Evolutionary conservation across 2,329 filamentous ascomycete genomes (phyloP).

Genomic region (Nigrospora osmanthi): DNA sequence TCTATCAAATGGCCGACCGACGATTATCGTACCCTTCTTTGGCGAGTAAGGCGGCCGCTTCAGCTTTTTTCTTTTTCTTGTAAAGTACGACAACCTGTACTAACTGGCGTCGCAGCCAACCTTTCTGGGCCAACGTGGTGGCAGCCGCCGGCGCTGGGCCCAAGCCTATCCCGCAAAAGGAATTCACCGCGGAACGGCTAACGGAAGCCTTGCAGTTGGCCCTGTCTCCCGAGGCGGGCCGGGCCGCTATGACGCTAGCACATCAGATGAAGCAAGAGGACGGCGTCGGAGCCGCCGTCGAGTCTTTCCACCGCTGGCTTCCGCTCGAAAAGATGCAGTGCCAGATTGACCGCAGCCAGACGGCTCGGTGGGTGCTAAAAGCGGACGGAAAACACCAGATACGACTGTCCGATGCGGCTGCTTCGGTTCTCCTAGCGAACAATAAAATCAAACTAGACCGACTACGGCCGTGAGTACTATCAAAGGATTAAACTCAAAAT

Average conservation of each 20-base stretch:
- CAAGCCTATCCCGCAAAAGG: conserved; percentile 23
- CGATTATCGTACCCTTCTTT: conserved; percentile 61
- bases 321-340: conserved; percentile 22
- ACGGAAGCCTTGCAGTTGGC: conserved; percentile 24
- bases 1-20: conserved; percentile 50
- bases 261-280: conserved; percentile 24
- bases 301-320: conserved; percentile 27
- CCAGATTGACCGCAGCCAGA: conserved; percentile 28
- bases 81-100: no score
- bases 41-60: conserved; percentile 35
- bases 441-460: conserved; percentile 34
- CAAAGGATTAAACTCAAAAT: no score
- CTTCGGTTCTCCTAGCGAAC: conserved; percentile 41
- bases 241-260: conserved; percentile 23
- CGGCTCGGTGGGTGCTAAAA: conserved; percentile 26
- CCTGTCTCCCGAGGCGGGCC: no score
- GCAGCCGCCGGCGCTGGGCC: conserved; percentile 29
- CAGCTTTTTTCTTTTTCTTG: no score
- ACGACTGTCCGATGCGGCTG: conserved; percentile 41
- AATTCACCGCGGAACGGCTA: conserved; percentile 22
- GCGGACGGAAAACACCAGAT: conserved; percentile 25
- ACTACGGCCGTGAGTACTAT: no score
- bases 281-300: conserved; percentile 26
- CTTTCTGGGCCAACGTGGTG: conserved; percentile 33
- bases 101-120: conserved; percentile 15